These are phyloP conservation scores for Coemansia asiatica DNA, from an alignment of 192 early-diverging fungal genomes.

Conservation along the genomic window DNA sequence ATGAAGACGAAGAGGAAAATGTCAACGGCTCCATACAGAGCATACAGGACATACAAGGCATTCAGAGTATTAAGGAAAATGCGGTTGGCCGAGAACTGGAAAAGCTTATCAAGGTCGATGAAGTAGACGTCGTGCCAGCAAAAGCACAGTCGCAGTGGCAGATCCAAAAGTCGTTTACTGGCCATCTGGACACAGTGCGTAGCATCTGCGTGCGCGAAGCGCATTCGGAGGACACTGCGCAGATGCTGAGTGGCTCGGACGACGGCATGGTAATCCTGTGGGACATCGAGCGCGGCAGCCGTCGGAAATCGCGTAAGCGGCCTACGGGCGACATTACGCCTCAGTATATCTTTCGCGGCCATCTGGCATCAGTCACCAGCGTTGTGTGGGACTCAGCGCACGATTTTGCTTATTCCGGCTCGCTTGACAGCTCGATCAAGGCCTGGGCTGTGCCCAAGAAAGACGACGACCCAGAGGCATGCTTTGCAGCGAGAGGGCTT, in stretches of 20 bases:
- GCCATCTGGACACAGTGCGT: conserved; percentile 48
- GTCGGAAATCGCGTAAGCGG: conserved; percentile 5
- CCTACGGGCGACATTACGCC: conserved; percentile 15
- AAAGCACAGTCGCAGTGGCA: conserved; percentile 3
- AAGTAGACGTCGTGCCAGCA: conserved; percentile 6
- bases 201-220: conserved; percentile 9
- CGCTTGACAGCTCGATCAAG: conserved; percentile 40
- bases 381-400: conserved; percentile 14
- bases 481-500: conserved; percentile 30
- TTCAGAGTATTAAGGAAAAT: too few relatives aligned
- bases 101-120: conserved; percentile 33
- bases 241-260: conserved; percentile 35
- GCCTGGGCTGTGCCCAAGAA: conserved; percentile 26
- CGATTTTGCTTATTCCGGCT: conserved; percentile 34
- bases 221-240: conserved; percentile 2
- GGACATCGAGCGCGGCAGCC: conserved; percentile 28
- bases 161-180: conserved; percentile 17
- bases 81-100: neutral
- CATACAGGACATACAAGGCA: neutral
- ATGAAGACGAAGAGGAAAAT: too few relatives aligned
- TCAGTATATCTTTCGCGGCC: conserved; percentile 29
- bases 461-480: neutral
- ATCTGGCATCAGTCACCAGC: conserved; percentile 45
- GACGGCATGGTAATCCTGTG: conserved; percentile 49
- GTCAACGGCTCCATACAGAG: neutral